phyloP scores from a whole-genome alignment of 768 basidiomycete species.

The Exidia glandulosa region DNA sequence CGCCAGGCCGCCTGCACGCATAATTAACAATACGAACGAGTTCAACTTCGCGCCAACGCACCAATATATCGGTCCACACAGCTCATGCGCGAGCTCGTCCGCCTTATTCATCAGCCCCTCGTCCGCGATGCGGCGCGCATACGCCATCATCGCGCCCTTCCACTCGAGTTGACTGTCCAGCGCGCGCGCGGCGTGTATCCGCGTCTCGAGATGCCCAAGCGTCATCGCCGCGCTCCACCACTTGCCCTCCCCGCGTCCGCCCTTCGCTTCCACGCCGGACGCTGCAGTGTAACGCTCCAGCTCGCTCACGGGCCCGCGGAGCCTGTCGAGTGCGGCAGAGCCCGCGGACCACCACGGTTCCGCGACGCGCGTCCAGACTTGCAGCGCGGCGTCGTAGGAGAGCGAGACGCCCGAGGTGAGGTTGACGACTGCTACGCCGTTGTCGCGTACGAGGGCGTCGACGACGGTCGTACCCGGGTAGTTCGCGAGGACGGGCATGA shows the following conservation, averaged over 20 bases:
- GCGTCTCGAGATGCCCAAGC: conserved; percentile 80
- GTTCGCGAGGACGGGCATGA: conserved; percentile 51
- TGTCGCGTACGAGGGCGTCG: conserved; percentile 58
- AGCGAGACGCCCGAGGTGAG: conserved; percentile 70
- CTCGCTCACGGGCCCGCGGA: conserved; percentile 10
- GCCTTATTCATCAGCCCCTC: conserved; percentile 82
- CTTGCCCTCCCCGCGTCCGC: conserved; percentile 26
- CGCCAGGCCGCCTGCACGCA: conserved; percentile 15
- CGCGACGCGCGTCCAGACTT: conserved; percentile 62
- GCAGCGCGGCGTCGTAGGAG: conserved; percentile 61
- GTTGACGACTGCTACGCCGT: conserved; percentile 68
- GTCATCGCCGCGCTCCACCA: conserved; percentile 83
- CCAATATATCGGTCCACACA: conserved; percentile 87
- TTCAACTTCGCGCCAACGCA: conserved; percentile 56
- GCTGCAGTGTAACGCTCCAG: conserved; percentile 8
- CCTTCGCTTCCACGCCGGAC: conserved; percentile 26
- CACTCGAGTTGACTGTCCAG: conserved; percentile 83
- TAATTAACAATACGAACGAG: conserved; percentile 20
- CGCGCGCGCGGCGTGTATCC: conserved; percentile 57
- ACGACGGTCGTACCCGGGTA: conserved; percentile 52
- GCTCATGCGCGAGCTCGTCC: conserved; percentile 83
- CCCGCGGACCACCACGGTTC: conserved; percentile 80
- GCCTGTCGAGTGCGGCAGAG: conserved; percentile 55
- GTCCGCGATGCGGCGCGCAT: conserved; percentile 79
- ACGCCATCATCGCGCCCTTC: conserved; percentile 59